phyloP scores from a whole-genome alignment of 2,329 filamentous ascomycete genomes.

The Calonectria crousiana region DNA sequence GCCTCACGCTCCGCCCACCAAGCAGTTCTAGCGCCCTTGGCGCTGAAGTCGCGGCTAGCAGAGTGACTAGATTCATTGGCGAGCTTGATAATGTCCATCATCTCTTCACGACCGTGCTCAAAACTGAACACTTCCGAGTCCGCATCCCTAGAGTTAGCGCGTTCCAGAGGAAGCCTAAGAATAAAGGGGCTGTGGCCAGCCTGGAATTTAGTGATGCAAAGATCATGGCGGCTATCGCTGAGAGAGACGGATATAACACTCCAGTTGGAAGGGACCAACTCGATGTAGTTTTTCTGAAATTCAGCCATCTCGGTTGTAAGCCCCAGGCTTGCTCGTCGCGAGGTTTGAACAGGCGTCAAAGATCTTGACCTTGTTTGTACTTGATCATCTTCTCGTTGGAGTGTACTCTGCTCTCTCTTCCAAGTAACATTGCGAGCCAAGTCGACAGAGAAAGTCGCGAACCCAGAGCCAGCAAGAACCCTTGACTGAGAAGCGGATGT shows the following conservation, averaged over 20 bases:
- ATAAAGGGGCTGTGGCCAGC: conserved; percentile 84
- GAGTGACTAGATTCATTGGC: conserved; percentile 88
- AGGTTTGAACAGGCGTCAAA: conserved; percentile 13
- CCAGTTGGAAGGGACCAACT: conserved; percentile 87
- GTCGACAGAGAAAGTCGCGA: conserved; percentile 75
- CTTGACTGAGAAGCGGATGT: conserved; percentile 62
- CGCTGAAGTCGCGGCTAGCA: conserved; percentile 73
- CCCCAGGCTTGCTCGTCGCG: conserved; percentile 59
- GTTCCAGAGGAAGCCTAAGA: conserved; percentile 84
- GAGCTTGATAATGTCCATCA: conserved; percentile 83
- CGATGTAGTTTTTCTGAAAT: conserved; percentile 85
- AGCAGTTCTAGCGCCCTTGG: conserved; percentile 79
- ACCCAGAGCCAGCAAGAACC: conserved; percentile 62
- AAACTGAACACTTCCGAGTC: conserved; percentile 87
- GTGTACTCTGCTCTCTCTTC: conserved; percentile 71
- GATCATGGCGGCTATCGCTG: conserved; percentile 84
- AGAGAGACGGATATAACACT: conserved; percentile 87
- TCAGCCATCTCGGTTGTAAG: conserved; percentile 65
- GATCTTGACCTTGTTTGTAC: conserved; percentile 13
- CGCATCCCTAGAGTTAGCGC: conserved; percentile 83
- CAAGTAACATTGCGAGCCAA: conserved; percentile 77
- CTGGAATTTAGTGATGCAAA: conserved; percentile 89
- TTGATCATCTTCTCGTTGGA: conserved; percentile 50
- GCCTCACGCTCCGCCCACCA: conserved; percentile 93
- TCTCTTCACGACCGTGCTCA: conserved; percentile 80